A percentile compares a stretch with the other conserved stretches of the same genome.
Conservation (phyloP, 2,329 filamentous ascomycete species). For the Neoscytalidium dimidiatum region DNA sequence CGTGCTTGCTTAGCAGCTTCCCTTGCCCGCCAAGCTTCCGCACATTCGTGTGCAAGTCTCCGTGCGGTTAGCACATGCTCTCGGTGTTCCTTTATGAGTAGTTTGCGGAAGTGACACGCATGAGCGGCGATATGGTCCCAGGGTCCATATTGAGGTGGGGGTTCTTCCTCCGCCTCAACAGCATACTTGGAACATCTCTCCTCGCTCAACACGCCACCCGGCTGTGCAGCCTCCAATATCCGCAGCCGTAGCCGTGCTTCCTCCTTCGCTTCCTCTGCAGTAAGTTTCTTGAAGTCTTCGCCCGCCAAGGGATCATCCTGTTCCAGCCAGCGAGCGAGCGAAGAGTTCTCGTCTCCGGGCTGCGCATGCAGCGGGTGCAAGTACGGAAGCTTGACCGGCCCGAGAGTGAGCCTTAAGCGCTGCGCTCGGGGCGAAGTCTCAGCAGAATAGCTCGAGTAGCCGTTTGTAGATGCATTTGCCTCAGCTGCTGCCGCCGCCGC, state of each 20-base stretch:
- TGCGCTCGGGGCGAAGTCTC: conserved; percentile 20
- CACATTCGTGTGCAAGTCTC: conserved; percentile 74
- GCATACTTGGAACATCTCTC: conserved; percentile 71
- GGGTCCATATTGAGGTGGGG: conserved; percentile 79
- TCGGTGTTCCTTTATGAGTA: conserved; percentile 77
- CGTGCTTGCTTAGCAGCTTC: conserved; percentile 49
- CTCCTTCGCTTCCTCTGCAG: conserved; percentile 39
- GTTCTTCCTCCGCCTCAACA: conserved; percentile 73
- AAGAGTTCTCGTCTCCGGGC: conserved; percentile 47
- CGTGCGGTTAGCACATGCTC: conserved; percentile 78
- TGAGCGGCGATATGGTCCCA: conserved; percentile 82
- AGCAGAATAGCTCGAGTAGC: neutral
- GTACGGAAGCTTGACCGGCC: conserved; percentile 48
- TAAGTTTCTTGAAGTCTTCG: conserved; percentile 39
- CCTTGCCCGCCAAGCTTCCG: conserved; percentile 71
- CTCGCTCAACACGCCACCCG: conserved; percentile 73
- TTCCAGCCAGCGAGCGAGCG: conserved; percentile 66
- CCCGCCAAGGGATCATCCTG: conserved; percentile 51
- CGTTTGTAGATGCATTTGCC: neutral
- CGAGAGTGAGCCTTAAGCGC: conserved; percentile 52
- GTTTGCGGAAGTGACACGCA: conserved; percentile 74
- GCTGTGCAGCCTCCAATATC: conserved; percentile 71
- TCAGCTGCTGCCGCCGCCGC: neutral
- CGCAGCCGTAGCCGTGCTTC: conserved; percentile 71
- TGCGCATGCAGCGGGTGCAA: conserved; percentile 55